Conservation (phyloP, 2,329 filamentous ascomycete species). For the Epichloe scottii region DNA sequence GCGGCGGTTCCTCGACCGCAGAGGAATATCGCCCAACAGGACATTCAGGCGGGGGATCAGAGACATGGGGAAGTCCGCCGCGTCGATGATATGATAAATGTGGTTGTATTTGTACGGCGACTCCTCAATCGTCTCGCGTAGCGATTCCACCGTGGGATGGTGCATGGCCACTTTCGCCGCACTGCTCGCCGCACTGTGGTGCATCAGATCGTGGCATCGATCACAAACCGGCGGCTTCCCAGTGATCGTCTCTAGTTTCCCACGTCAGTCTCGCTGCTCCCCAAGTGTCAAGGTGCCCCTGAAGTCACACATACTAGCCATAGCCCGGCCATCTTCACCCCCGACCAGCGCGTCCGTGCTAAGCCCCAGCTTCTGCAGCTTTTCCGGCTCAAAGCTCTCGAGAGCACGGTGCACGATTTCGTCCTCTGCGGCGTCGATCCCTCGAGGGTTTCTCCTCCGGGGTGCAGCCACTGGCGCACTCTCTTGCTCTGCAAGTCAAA, state of each 20-base stretch:
- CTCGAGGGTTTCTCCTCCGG: conserved; percentile 9
- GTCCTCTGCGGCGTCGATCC: conserved; percentile 25
- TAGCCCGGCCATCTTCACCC: background rate
- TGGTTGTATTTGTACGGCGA: conserved; percentile 87
- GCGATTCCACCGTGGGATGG: conserved; percentile 69
- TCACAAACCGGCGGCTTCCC: conserved; percentile 57
- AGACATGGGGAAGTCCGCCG: conserved; percentile 94
- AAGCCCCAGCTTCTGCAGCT: conserved; percentile 33
- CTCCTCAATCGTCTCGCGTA: conserved; percentile 74
- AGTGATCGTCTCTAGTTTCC: background rate
- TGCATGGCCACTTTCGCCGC: conserved; percentile 46
- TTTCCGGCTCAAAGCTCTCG: conserved; percentile 26
- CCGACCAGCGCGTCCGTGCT: conserved; percentile 27
- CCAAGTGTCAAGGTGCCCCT: background rate
- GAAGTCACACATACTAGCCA: conserved; percentile 1
- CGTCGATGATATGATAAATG: conserved; percentile 89
- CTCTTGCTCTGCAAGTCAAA: conserved; percentile 39
- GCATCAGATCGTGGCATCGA: conserved; percentile 69
- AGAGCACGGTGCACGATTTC: conserved; percentile 34
- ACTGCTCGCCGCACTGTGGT: conserved; percentile 53
- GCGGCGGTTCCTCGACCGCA: conserved; percentile 71
- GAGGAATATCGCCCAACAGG: conserved; percentile 56
- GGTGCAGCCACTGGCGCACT: conserved; percentile 33
- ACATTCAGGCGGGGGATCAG: conserved; percentile 65
- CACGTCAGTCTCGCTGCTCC: background rate